Conservation (phyloP, 805 yeast genomes). For the Starmera caribaea region DNA sequence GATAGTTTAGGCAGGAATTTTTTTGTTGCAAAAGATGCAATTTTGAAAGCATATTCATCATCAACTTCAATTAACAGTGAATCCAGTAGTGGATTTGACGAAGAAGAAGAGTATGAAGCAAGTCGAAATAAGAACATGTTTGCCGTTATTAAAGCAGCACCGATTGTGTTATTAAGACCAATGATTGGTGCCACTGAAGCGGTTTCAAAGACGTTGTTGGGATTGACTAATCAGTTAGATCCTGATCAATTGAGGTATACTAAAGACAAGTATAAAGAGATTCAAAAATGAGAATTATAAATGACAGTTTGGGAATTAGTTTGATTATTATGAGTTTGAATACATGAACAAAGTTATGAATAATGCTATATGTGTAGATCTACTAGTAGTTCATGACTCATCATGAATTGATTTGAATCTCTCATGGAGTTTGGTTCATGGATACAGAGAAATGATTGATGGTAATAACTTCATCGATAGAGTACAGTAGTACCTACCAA, state of each 20-base stretch:
- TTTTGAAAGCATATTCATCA: slow-evolving; percentile 49
- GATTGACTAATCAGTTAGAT: slow-evolving; percentile 73
- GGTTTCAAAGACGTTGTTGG: slow-evolving; percentile 70
- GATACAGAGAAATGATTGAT: no score
- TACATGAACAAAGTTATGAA: no score
- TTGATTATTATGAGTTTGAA: no score
- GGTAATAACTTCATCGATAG: no score
- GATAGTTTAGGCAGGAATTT: slow-evolving; percentile 61
- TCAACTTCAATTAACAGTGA: slow-evolving; percentile 24
- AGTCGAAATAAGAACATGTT: slow-evolving; percentile 38
- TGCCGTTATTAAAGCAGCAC: slow-evolving; percentile 67
- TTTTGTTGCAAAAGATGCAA: slow-evolving; percentile 51
- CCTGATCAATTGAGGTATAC: slow-evolving; percentile 48
- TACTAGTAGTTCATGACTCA: no score
- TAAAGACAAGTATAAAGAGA: slow-evolving; percentile 54
- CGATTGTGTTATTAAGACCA: slow-evolving; percentile 73
- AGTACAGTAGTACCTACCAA: no score
- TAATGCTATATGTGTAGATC: no score
- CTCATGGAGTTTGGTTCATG: no score
- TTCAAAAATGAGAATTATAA: slow-evolving; percentile 2
- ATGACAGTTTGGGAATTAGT: no score
- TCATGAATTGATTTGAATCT: no score
- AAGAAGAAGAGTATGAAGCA: slow-evolving; percentile 52
- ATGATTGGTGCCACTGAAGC: slow-evolving; percentile 92
- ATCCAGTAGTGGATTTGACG: no score